Base-by-base conservation (phyloP, 441 rosid genomes). In the Melastoma candidum region DNA sequence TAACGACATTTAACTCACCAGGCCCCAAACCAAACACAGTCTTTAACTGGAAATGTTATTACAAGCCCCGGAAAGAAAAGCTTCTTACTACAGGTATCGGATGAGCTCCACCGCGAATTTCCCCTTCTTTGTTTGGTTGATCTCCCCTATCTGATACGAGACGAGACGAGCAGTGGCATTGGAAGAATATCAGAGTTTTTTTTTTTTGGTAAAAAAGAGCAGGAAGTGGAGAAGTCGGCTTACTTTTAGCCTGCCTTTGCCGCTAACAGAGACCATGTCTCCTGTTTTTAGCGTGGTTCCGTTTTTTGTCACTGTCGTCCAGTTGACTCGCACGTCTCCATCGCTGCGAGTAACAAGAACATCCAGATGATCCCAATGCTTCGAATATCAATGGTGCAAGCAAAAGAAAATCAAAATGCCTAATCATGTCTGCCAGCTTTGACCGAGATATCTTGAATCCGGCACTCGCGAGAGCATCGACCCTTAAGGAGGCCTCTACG, bases 391-490 rank as follows among this genome's bases (percentile, higher is more conserved):
- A 29, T 3, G 3, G 36, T 29, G 36, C 36, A 3, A 29, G 36
- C 36, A 29, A 29, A 29, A 43, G 11, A 22, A 51, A 59, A 44
- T 26, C 41, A 10, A 11, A 3, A 51, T 75, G 81, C 98, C 96
- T 75, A 65, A 87, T 85, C 67, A 85, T 59, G 68, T 77, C 75
- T 53, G 81, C 90, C 56, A 90, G 77, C 59, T 90, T 87, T 59
- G 98, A 81, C 59, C 93, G 69, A 13, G 96, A 87, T 60, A 87
- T 83, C 79, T 83, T 90, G 69, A 84, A 87, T 59, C 98, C 96
- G 17, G 95, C 98, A 76, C 98, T 87, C 56, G 93, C 95, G 46
- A 90, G 63, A 57, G 98, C 96, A 80, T 87, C 98, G 46, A 90
- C 80, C 63, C 98, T 79, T 47, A 86, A 68, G 0, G 95, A 90